Evolutionary conservation across 352 stramenopile species (phyloP).

Genomic region (Hyaloperonospora arabidopsidis): DNA sequence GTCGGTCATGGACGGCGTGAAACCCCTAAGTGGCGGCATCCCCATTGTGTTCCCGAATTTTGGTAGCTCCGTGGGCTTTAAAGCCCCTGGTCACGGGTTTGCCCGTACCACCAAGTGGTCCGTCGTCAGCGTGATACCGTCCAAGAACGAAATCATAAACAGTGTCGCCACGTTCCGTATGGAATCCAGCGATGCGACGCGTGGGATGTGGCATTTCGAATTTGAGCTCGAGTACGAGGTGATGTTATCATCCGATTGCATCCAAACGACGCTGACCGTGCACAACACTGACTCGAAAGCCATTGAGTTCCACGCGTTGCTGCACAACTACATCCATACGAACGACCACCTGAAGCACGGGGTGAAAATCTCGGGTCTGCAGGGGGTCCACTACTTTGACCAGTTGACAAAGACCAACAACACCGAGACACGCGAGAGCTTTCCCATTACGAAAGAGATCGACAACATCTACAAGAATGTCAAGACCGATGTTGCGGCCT

Average conservation of each 20-base stretch:
- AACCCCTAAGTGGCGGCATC: conserved; percentile 84
- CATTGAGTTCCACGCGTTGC: conserved; percentile 89
- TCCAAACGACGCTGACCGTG: conserved; percentile 70
- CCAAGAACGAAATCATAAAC: conserved; percentile 12
- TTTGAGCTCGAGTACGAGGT: conserved; percentile 64
- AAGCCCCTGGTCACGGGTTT: conserved; percentile 75
- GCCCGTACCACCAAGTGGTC: conserved; percentile 50
- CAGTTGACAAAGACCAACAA: conserved; percentile 70
- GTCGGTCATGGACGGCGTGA: conserved; percentile 67
- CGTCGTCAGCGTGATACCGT: conserved; percentile 9
- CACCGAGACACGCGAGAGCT: conserved; percentile 42
- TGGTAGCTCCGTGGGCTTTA: conserved; percentile 36
- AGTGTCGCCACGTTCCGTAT: conserved; percentile 28
- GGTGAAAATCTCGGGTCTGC: conserved; percentile 73
- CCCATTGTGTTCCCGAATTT: conserved; percentile 90
- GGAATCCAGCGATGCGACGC: conserved; percentile 19
- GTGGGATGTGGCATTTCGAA: conserved; percentile 41
- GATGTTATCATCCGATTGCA: conserved; percentile 39
- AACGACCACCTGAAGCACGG: conserved; percentile 57
- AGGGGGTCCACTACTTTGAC: conserved; percentile 78
- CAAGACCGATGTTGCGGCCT: conserved; percentile 40
- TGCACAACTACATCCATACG: conserved; percentile 91
- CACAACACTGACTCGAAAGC: conserved; percentile 75
- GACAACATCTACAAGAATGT: conserved; percentile 84
- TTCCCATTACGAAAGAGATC: conserved; percentile 61